A percentile compares a stretch with the other conserved stretches of the same genome.
phyloP scores from a whole-genome alignment of 148 eudicot species.

The Rhododendron simsii region DNA sequence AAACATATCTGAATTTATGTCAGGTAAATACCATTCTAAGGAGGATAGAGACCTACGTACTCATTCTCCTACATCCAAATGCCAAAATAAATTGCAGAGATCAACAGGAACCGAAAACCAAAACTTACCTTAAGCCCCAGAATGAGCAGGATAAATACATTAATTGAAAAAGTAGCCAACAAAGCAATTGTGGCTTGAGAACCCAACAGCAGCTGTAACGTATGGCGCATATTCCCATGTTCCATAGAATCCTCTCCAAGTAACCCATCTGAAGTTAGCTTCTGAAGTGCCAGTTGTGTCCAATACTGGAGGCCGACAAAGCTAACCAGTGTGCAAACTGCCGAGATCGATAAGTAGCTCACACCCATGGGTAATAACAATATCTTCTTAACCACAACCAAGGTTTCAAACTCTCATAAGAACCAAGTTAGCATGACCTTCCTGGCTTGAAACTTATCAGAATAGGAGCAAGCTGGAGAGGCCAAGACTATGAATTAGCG shows the following conservation, averaged over 20 bases:
- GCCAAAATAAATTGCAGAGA: not conserved
- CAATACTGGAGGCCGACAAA: conserved; percentile 74
- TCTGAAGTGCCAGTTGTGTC: conserved; percentile 64
- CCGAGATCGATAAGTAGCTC: conserved; percentile 68
- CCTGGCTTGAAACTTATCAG: conserved; percentile 5
- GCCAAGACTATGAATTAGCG: conserved; percentile 11
- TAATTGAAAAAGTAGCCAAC: conserved; percentile 53
- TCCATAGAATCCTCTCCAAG: conserved; percentile 39
- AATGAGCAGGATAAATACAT: conserved; percentile 55
- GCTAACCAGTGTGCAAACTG: conserved; percentile 65
- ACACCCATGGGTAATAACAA: conserved; percentile 59
- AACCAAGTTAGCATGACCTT: conserved; percentile 33
- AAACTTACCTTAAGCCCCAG: conserved; percentile 70
- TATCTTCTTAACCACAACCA: conserved; percentile 20
- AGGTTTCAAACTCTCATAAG: conserved; percentile 55
- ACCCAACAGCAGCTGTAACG: conserved; percentile 54
- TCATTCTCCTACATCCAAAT: not conserved
- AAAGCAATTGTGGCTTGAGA: conserved; percentile 66
- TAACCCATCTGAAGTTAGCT: conserved; percentile 56
- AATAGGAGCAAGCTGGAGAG: conserved; percentile 12
- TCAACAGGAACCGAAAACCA: not conserved
- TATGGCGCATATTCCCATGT: conserved; percentile 39
- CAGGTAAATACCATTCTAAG: not conserved
- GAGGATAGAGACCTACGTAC: not conserved
- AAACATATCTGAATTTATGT: not conserved